Percentiles rank a stretch among this genome's conserved stretches.
Conservation (phyloP, 164 flowering plant species). For the Macadamia tetraphylla region DNA sequence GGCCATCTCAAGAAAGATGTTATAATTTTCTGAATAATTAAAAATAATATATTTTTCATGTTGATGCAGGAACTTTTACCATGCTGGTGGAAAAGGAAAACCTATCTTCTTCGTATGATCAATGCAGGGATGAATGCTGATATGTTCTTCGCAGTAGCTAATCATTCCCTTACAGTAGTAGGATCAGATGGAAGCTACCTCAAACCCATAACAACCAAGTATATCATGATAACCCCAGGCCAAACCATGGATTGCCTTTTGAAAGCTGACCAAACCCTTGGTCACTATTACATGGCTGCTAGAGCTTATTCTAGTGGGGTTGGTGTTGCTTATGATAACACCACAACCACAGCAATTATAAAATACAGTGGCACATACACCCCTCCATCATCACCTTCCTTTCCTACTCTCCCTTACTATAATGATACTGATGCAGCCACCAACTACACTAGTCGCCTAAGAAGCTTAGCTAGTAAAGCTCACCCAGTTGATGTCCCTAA, state of each 20-base stretch:
- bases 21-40: too few species aligned
- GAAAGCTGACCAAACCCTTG: slow-evolving; percentile 11
- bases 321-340: slow-evolving; percentile 12
- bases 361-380: slow-evolving; percentile 13
- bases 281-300: slow-evolving; percentile 16
- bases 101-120: slow-evolving; percentile 19
- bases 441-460: too few species aligned
- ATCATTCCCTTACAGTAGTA: slow-evolving; percentile 12
- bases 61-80: slow-evolving; percentile 4
- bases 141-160: slow-evolving; percentile 14
- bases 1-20: slow-evolving; percentile 80
- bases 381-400: too few species aligned
- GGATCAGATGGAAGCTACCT: slow-evolving; percentile 12
- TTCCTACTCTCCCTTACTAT: too few species aligned
- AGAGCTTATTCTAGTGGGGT: background rate
- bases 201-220: slow-evolving; percentile 13
- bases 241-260: slow-evolving; percentile 22
- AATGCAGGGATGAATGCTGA: slow-evolving; percentile 16
- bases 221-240: slow-evolving; percentile 17
- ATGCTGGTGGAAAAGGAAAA: slow-evolving; percentile 5
- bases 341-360: slow-evolving; percentile 29
- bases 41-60: too few species aligned
- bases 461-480: too few species aligned
- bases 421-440: too few species aligned
- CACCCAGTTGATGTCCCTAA: too few species aligned